These are phyloP conservation scores for Mortierella claussenii DNA, from an alignment of 192 early-diverging fungal species.

Conservation along the genomic window DNA sequence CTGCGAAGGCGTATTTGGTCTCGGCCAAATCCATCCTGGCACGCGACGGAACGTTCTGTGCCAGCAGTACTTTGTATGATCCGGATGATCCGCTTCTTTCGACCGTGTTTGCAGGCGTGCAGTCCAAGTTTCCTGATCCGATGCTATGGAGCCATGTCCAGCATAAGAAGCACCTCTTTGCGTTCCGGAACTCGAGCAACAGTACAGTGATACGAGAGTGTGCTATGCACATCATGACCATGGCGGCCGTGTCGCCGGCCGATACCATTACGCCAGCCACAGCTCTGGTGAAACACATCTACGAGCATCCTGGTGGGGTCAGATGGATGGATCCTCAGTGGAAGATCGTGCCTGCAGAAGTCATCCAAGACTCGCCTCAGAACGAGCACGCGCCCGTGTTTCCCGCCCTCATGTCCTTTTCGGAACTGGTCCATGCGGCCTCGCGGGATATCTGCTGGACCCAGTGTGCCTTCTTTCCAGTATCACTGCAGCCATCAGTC, in stretches of 20 bases:
- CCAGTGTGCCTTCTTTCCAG: conserved; percentile 26
- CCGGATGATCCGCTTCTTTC: background rate
- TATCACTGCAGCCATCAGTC: conserved; percentile 2
- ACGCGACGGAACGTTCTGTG: background rate
- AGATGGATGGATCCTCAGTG: conserved; percentile 33
- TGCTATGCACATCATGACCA: conserved; percentile 5
- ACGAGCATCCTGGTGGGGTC: background rate
- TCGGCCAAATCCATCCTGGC: background rate
- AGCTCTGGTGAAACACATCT: conserved; percentile 10
- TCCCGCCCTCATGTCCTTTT: conserved; percentile 15
- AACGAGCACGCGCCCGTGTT: background rate
- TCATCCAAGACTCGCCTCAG: background rate
- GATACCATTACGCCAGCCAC: background rate
- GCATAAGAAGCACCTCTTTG: background rate
- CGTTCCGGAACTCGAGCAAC: background rate
- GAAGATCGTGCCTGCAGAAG: conserved; percentile 17
- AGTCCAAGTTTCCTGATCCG: background rate
- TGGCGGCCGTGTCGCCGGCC: background rate
- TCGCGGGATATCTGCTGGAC: conserved; percentile 22
- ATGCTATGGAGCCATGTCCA: background rate
- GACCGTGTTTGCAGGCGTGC: background rate
- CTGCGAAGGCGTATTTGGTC: background rate
- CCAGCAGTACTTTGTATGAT: background rate
- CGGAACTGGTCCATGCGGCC: background rate
- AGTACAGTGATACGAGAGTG: background rate